These are phyloP conservation scores for Dacryopinax spathularia DNA, from an alignment of 768 basidiomycete genomes.

Conservation along the genomic window DNA sequence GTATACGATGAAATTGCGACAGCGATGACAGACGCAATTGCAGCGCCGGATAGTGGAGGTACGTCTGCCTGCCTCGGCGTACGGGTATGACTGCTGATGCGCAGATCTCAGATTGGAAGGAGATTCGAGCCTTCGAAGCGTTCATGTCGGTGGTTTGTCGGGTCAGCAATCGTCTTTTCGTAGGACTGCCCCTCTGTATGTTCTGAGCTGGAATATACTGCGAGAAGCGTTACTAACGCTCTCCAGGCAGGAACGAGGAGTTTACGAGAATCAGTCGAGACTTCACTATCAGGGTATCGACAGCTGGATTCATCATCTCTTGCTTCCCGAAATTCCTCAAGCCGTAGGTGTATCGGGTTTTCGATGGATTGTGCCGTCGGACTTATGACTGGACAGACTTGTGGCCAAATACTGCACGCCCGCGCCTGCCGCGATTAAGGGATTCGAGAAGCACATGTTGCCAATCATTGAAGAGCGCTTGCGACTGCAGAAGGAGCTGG, in stretches of 20 bases:
- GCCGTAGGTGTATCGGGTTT: slow-evolving; percentile 3
- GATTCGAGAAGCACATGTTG: slow-evolving; percentile 14
- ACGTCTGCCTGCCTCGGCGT: not conserved
- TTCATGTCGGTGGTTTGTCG: slow-evolving; percentile 23
- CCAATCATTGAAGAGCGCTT: slow-evolving; percentile 24
- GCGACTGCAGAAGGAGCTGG: slow-evolving; percentile 16
- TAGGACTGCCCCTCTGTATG: slow-evolving; percentile 35
- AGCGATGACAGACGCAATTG: slow-evolving; percentile 1
- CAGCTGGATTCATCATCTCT: not conserved
- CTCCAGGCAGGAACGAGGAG: slow-evolving; percentile 1
- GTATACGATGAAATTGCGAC: slow-evolving; percentile 9
- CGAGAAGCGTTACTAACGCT: not conserved
- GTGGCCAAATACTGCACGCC: slow-evolving; percentile 2
- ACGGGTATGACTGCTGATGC: not conserved
- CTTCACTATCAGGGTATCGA: not conserved
- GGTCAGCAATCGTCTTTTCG: slow-evolving; percentile 31
- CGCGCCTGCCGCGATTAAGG: not conserved
- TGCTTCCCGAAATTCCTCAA: slow-evolving; percentile 15
- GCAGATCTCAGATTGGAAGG: slow-evolving; percentile 15
- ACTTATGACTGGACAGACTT: not conserved
- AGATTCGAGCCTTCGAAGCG: slow-evolving; percentile 14
- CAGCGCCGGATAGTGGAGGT: slow-evolving; percentile 4
- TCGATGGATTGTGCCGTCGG: not conserved
- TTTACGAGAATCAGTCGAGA: not conserved
- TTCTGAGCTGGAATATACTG: not conserved